Conservation (phyloP, 805 yeast species). For the Yarrowia divulgata region DNA sequence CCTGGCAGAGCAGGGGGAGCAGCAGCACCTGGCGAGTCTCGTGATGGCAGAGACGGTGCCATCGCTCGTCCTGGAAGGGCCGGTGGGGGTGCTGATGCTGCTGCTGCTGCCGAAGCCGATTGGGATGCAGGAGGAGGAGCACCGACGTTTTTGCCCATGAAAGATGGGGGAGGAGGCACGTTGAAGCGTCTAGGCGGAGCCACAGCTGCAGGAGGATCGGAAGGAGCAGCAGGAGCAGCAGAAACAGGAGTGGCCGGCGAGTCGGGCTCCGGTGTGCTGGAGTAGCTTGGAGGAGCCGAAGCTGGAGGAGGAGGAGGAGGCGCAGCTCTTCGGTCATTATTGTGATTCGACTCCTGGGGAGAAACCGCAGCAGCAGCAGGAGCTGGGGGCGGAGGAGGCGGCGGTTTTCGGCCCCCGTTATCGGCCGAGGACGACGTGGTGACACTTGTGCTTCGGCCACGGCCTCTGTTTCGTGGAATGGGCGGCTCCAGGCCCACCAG, state of each 20-base stretch:
- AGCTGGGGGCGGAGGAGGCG: conserved; percentile 41
- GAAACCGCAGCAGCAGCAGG: conserved; percentile 34
- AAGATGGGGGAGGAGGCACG: conserved; percentile 39
- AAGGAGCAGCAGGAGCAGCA: conserved; percentile 17
- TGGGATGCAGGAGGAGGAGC: conserved; percentile 43
- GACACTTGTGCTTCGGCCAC: conserved; percentile 39
- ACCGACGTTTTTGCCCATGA: conserved; percentile 30
- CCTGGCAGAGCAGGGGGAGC: conserved; percentile 43
- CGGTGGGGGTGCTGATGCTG: conserved; percentile 43
- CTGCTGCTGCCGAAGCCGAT: conserved; percentile 42
- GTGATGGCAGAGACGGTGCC: conserved; percentile 41
- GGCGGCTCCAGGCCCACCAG: conserved; percentile 87
- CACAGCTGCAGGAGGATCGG: conserved; percentile 31
- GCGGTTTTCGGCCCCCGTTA: conserved; percentile 44
- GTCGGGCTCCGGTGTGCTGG: conserved; percentile 44
- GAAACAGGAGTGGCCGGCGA: conserved; percentile 45
- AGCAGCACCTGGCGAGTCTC: conserved; percentile 35
- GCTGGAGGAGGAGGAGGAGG: conserved; percentile 43
- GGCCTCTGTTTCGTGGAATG: conserved; percentile 63
- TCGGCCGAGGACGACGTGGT: conserved; percentile 44
- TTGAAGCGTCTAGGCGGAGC: conserved; percentile 37
- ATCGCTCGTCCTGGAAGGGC: conserved; percentile 40
- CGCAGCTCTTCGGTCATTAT: conserved; percentile 39
- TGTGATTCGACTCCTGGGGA: conserved; percentile 18
- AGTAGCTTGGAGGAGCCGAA: conserved; percentile 41